phyloP scores from a whole-genome alignment of 495 filamentous ascomycete genomes.

The Aspergillus sclerotiicarbonarius region DNA sequence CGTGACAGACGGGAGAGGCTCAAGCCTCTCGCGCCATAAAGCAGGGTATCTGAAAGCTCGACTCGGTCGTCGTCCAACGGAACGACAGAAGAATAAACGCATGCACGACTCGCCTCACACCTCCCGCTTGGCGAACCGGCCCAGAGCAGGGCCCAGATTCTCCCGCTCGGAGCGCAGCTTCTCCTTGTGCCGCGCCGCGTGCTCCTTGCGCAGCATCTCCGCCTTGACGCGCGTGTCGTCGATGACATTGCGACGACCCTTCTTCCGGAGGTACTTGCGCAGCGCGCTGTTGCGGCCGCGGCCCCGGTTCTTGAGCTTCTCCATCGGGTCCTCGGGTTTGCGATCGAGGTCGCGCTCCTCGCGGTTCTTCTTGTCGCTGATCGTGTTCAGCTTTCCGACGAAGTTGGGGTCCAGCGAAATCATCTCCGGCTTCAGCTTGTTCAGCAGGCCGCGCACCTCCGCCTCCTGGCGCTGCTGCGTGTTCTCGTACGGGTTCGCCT shows the following conservation, averaged over 20 bases:
- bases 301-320: constrained; percentile 70
- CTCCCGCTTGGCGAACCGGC: constrained; percentile 62
- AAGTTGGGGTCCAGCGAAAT: constrained; percentile 90
- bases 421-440: constrained; percentile 96
- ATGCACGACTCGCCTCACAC: constrained; percentile 22
- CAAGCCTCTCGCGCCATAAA: constrained; percentile 8
- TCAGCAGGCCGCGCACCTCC: constrained; percentile 84
- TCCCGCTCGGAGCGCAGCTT: constrained; percentile 58
- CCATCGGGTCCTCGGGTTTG: constrained; percentile 65
- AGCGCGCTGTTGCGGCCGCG: constrained; percentile 90
- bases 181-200: constrained; percentile 59
- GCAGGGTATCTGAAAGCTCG: constrained; percentile 20
- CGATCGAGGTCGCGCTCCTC: constrained; percentile 74
- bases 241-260: constrained; percentile 82
- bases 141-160: constrained; percentile 69
- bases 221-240: constrained; percentile 77
- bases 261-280: constrained; percentile 85
- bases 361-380: constrained; percentile 67
- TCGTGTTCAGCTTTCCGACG: constrained; percentile 79
- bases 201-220: constrained; percentile 64
- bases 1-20: constrained; percentile 1
- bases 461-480: constrained; percentile 86
- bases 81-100: neutral
- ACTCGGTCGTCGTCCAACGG: neutral
- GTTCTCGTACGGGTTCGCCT: constrained; percentile 96